A percentile compares a stretch with the other conserved stretches of the same genome.
Evolutionary conservation across 257 asterid species (phyloP).

Genomic region (Mitragyna speciosa): DNA sequence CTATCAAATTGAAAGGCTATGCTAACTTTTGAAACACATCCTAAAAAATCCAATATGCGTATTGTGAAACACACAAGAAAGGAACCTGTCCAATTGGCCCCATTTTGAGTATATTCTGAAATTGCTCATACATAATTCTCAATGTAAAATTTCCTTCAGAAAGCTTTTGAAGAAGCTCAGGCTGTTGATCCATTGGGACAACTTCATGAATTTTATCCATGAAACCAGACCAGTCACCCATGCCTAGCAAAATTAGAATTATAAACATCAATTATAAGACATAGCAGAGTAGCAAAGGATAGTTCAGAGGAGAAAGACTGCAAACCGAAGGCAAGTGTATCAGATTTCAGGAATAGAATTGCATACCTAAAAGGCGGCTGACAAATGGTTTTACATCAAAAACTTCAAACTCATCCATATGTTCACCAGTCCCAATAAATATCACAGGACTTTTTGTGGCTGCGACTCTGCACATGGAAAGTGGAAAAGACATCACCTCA

Average conservation of each 20-base stretch:
- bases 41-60: slow-evolving; percentile 43
- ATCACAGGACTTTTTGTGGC: slow-evolving; percentile 96
- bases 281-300: neutral
- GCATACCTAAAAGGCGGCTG: slow-evolving; percentile 90
- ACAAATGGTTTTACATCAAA: slow-evolving; percentile 98
- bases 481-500: neutral
- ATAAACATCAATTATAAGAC: neutral
- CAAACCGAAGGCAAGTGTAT: slow-evolving; percentile 4
- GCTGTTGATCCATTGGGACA: slow-evolving; percentile 98
- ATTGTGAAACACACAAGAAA: slow-evolving; percentile 2
- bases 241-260: slow-evolving; percentile 42
- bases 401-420: slow-evolving; percentile 95
- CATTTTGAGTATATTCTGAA: slow-evolving; percentile 85
- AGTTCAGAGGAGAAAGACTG: neutral
- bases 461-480: slow-evolving; percentile 69
- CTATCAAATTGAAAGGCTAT: neutral
- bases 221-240: slow-evolving; percentile 99
- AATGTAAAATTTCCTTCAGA: slow-evolving; percentile 87
- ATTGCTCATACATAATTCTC: slow-evolving; percentile 93
- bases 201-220: slow-evolving; percentile 96
- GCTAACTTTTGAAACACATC: neutral
- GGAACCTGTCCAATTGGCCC: slow-evolving; percentile 96
- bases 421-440: slow-evolving; percentile 97
- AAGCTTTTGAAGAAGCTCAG: slow-evolving; percentile 97
- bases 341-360: slow-evolving; percentile 11